A percentile compares a stretch with the other conserved stretches of the same genome.
These are phyloP conservation scores for Lithohypha guttulata DNA, from an alignment of 2,329 filamentous ascomycete genomes.

Conservation along the genomic window DNA sequence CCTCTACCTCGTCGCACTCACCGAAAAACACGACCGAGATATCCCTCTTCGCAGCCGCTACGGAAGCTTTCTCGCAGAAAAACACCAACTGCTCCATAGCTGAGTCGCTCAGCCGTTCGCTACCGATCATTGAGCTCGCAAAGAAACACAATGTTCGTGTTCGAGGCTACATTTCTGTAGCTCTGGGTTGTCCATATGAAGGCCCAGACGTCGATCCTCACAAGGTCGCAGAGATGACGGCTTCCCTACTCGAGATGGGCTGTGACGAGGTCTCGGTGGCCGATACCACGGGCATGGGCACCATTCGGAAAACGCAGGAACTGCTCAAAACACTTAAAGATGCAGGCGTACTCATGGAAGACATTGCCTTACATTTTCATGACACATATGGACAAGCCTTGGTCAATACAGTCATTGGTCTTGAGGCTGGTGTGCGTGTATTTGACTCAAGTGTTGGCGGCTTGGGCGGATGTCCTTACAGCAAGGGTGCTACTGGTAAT, in stretches of 20 bases:
- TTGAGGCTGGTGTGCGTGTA: slow-evolving; percentile 52
- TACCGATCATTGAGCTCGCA: slow-evolving; percentile 46
- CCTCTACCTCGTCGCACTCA: slow-evolving; percentile 23
- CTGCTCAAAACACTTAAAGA: slow-evolving; percentile 48
- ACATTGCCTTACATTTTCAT: slow-evolving; percentile 55
- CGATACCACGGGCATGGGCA: slow-evolving; percentile 59
- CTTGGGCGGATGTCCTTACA: slow-evolving; percentile 54
- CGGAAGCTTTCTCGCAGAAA: slow-evolving; percentile 52
- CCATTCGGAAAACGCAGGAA: slow-evolving; percentile 48
- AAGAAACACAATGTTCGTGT: slow-evolving; percentile 47
- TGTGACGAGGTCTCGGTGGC: slow-evolving; percentile 56
- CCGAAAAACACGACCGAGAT: slow-evolving; percentile 40
- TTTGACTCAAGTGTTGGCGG: slow-evolving; percentile 56
- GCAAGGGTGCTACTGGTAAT: slow-evolving; percentile 55
- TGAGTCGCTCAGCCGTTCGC: slow-evolving; percentile 49
- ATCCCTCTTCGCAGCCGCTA: slow-evolving; percentile 55
- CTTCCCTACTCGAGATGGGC: slow-evolving; percentile 52
- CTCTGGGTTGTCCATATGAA: slow-evolving; percentile 56
- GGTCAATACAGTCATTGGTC: slow-evolving; percentile 50
- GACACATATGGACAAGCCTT: slow-evolving; percentile 57
- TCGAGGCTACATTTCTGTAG: slow-evolving; percentile 55
- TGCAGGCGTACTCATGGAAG: slow-evolving; percentile 48
- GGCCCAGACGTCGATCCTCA: slow-evolving; percentile 50
- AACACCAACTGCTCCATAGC: slow-evolving; percentile 57
- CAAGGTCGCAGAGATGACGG: slow-evolving; percentile 51